Evolutionary conservation across 2,329 filamentous ascomycete species (phyloP).

Genomic region (Blastomyces percursus): DNA sequence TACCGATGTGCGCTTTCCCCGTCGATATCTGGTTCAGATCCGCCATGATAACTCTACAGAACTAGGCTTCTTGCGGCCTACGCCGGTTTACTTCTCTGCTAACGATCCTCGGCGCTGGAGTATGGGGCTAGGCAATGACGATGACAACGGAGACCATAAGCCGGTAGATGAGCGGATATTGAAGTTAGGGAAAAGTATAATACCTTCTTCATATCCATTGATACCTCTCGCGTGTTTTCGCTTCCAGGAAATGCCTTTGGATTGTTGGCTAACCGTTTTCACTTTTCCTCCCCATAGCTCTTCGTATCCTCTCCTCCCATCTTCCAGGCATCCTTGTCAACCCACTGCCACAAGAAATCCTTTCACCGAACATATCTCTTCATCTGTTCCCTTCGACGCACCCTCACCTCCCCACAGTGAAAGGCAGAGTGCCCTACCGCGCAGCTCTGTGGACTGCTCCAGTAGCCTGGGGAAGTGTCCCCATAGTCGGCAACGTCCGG

Average conservation of each 20-base stretch:
- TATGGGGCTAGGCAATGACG: conserved; percentile 17
- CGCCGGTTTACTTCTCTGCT: conserved; percentile 21
- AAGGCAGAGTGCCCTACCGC: conserved; percentile 78
- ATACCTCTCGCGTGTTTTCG: not conserved
- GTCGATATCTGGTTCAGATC: conserved; percentile 4
- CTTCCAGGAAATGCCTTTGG: not conserved
- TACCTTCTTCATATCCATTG: conserved; percentile 1
- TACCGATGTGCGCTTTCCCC: not conserved
- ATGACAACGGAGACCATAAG: conserved; percentile 30
- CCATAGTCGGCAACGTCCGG: conserved; percentile 79
- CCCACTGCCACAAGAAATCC: conserved; percentile 50
- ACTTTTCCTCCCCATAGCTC: conserved; percentile 32
- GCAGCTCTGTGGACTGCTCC: conserved; percentile 94
- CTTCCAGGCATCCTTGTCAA: conserved; percentile 51
- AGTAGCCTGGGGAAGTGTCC: conserved; percentile 87
- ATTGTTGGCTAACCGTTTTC: not conserved
- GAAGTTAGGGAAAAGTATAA: conserved; percentile 52
- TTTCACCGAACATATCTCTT: conserved; percentile 51
- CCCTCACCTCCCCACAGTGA: conserved; percentile 71
- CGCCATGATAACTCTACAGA: conserved; percentile 1
- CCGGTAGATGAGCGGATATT: conserved; percentile 49
- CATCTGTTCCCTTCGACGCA: conserved; percentile 54
- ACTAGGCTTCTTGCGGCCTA: conserved; percentile 10
- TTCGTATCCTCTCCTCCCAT: conserved; percentile 50
- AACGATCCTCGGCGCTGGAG: conserved; percentile 11